Base-by-base conservation (phyloP, 768 basidiomycete species). In the Chlorophyllum brunneum region DNA sequence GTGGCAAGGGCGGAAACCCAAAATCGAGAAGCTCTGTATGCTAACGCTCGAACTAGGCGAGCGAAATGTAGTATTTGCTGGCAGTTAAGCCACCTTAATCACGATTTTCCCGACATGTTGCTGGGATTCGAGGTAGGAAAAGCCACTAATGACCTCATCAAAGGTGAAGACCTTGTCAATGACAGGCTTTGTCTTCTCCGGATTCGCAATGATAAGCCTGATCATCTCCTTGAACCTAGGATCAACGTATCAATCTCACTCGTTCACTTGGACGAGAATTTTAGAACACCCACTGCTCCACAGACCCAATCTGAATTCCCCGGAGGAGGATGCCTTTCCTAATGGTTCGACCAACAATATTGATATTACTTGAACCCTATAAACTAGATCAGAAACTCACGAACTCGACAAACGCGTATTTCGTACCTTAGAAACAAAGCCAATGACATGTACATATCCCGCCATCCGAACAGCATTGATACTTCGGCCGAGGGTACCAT, bases 101-200 rank as follows among this genome's bases (percentile, higher is more conserved):
- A 79, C 77, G 3, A 82, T 74, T 65, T 85, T 83, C 16, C 82
- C 83, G 18, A 83, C 76, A 60, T 83, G 80, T 46, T 70, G 69
- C 49, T 81, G 79, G 1, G 71, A 74, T 52, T 72, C 67, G 50
- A 81, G 67, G 59, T 82, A 74, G 42, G 66, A 62, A 60, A 76
- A 82, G 0, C 82, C 83, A 44, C 74, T 68, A 29, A 68, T 63
- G 6, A 75, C 67, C 24, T 83, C 61, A 37, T 78, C 75, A 57
- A 82, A 85, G 18, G 69, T 49, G 68, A 83, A 84, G 2, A 83
- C 74, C 63, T 74, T 78, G 69, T 81, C 76, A 24, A 83, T 63
- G 24, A 79, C 69, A 0, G 82, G 82, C 16, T 64, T 69, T 5
- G 81, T 74, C 33, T 65, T 65, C 4, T 63, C 61, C 10, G 66